Conservation (phyloP, 1,284 basidiomycete species). For the Vanrija humicola region DNA sequence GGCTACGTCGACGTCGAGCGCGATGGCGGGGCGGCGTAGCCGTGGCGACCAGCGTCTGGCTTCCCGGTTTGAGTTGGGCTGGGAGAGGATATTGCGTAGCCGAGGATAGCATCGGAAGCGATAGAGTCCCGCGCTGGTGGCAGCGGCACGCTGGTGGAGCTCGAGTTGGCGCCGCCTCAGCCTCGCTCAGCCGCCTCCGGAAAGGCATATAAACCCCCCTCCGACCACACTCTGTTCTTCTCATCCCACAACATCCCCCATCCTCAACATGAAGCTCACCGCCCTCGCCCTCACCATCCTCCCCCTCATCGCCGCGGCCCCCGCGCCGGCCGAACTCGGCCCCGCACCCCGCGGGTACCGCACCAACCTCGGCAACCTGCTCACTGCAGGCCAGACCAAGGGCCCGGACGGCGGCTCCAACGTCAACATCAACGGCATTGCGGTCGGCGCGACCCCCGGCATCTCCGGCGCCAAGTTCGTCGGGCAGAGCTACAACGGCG, state of each 20-base stretch:
- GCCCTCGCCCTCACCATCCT: conserved; percentile 4
- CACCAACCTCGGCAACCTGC: not conserved
- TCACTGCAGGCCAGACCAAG: not conserved
- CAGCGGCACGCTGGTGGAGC: too few species aligned
- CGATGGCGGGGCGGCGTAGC: too few species aligned
- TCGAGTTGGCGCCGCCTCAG: too few species aligned
- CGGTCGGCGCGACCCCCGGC: not conserved
- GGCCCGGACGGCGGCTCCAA: not conserved
- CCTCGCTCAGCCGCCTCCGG: too few species aligned
- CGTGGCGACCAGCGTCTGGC: too few species aligned
- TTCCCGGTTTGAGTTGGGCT: too few species aligned
- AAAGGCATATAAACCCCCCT: too few species aligned
- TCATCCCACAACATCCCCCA: not conserved
- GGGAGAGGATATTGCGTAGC: too few species aligned
- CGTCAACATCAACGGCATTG: not conserved
- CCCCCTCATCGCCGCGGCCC: not conserved
- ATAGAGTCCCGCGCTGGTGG: too few species aligned
- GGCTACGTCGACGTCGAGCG: too few species aligned
- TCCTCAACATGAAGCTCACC: not conserved
- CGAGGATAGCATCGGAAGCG: too few species aligned
- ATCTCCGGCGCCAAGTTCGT: conserved; percentile 3
- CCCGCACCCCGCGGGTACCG: not conserved
- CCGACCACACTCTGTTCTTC: not conserved
- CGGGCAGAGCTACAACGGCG: conserved; percentile 1
- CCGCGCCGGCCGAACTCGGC: not conserved